A percentile compares a stretch with the other conserved stretches of the same genome.
Conservation (phyloP, 2,329 filamentous ascomycete species). For the Chrysosporium keratinophilum region DNA sequence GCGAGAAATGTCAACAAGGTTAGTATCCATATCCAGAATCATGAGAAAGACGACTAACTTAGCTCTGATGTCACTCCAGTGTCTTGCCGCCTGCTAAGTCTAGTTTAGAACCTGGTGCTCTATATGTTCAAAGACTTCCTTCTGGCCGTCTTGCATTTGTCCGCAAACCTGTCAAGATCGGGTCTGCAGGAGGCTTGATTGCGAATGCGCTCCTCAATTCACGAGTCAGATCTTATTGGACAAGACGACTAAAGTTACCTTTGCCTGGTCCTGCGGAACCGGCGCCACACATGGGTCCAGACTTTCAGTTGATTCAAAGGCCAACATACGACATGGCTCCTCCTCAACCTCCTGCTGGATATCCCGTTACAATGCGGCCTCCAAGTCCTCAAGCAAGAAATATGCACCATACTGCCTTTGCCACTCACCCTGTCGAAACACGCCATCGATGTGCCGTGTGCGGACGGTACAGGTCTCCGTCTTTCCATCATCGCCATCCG, state of each 20-base stretch:
- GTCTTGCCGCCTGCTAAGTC: not conserved
- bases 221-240: not conserved
- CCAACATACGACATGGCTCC: not conserved
- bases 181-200: conserved; percentile 4
- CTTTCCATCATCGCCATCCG: conserved; percentile 12
- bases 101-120: conserved; percentile 11
- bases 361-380: not conserved
- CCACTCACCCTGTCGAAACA: conserved; percentile 4
- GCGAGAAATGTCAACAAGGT: not conserved
- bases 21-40: not conserved
- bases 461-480: conserved; percentile 14
- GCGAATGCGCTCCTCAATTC: conserved; percentile 7
- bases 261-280: not conserved
- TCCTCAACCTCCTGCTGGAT: not conserved
- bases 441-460: conserved; percentile 13
- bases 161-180: conserved; percentile 13
- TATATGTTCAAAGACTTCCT: conserved; percentile 14
- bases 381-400: not conserved
- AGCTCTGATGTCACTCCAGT: not conserved
- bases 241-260: not conserved
- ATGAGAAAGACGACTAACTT: not conserved
- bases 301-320: not conserved
- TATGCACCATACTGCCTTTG: not conserved
- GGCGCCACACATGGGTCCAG: not conserved
- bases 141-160: conserved; percentile 16